These are phyloP conservation scores for Cercospora janseana DNA, from an alignment of 2,329 filamentous ascomycete species.

Conservation along the genomic window DNA sequence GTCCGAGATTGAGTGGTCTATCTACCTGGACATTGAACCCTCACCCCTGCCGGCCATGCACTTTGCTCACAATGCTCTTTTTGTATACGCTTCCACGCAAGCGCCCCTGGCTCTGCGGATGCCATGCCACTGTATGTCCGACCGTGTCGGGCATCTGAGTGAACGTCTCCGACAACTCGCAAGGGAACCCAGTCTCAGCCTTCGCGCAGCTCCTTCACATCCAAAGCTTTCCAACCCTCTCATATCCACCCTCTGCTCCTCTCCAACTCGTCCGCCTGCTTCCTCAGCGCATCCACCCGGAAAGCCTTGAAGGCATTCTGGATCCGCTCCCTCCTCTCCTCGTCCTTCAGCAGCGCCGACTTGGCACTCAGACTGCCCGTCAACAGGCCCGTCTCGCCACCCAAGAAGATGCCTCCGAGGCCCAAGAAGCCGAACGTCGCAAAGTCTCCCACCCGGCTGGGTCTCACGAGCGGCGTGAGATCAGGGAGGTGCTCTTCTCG, in stretches of 20 bases:
- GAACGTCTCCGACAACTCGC: no score
- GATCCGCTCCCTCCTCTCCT: conserved; percentile 56
- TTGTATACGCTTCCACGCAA: no score
- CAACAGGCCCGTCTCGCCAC: conserved; percentile 62
- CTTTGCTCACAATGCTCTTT: no score
- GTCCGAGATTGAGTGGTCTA: no score
- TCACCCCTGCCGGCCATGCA: no score
- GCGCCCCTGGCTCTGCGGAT: no score
- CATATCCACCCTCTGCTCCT: conserved; percentile 19
- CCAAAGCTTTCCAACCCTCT: no score
- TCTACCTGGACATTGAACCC: no score
- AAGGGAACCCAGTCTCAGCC: no score
- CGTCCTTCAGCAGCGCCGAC: conserved; percentile 54
- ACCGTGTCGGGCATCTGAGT: no score
- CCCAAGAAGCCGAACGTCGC: conserved; percentile 64
- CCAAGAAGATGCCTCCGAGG: conserved; percentile 61
- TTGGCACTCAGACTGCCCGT: conserved; percentile 56
- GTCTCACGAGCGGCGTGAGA: conserved; percentile 56
- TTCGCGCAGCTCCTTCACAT: no score
- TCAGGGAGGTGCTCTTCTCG: conserved; percentile 62
- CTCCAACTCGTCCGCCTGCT: conserved; percentile 59
- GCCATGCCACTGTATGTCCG: no score
- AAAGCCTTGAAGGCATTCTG: conserved; percentile 63
- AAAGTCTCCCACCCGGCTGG: conserved; percentile 58
- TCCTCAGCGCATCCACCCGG: conserved; percentile 61